Conservation (phyloP, 163 green algal species). For the Scenedesmus sp. region DNA sequence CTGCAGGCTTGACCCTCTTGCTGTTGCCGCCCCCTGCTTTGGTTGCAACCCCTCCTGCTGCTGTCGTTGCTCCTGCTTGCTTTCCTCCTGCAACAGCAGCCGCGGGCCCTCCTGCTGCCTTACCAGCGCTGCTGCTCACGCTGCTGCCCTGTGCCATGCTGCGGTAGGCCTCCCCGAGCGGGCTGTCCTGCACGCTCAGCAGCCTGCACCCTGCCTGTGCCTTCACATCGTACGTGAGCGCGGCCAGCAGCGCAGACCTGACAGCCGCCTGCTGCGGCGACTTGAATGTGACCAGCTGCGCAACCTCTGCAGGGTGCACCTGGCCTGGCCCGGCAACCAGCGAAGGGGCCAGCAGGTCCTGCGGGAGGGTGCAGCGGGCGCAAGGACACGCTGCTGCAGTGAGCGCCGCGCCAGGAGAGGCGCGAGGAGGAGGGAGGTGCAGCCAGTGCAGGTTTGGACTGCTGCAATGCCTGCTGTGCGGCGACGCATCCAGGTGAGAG, state of each 20-base stretch:
- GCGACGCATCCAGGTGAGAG: too few relatives aligned
- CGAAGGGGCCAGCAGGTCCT: constrained; percentile 16
- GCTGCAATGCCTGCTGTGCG: too few relatives aligned
- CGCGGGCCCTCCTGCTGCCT: not conserved
- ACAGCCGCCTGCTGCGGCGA: constrained; percentile 5
- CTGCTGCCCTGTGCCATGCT: not conserved
- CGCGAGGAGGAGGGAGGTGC: too few relatives aligned
- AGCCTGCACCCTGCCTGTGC: constrained; percentile 2
- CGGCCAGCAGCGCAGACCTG: constrained; percentile 23
- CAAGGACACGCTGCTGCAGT: too few relatives aligned
- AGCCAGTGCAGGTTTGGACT: too few relatives aligned
- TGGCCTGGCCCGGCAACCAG: not conserved
- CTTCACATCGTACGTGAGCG: constrained; percentile 23
- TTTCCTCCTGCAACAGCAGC: not conserved
- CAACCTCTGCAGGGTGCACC: not conserved
- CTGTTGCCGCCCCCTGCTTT: not conserved
- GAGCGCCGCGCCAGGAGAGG: too few relatives aligned
- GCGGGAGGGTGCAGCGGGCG: not conserved
- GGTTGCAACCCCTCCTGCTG: not conserved
- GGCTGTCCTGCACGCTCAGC: not conserved
- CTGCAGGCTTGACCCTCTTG: not conserved
- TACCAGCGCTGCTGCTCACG: not conserved
- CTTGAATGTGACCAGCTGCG: constrained; percentile 18
- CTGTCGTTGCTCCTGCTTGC: not conserved
- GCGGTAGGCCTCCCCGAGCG: not conserved